These are phyloP conservation scores for Megacollybia platyphylla DNA, from an alignment of 1,284 basidiomycete species.

Conservation along the genomic window DNA sequence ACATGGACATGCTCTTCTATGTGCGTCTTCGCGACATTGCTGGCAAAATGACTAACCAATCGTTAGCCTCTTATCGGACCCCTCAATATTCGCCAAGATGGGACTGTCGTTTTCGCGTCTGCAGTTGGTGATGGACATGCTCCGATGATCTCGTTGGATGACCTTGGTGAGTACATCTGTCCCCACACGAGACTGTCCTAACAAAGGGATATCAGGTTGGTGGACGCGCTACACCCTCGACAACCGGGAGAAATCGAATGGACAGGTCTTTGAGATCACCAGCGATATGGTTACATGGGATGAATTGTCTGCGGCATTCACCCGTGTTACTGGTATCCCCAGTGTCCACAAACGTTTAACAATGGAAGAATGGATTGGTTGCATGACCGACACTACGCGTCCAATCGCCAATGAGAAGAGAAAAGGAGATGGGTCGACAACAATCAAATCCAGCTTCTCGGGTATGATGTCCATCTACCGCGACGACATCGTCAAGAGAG, in stretches of 20 bases:
- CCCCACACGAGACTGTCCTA: too few relatives aligned
- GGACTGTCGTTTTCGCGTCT: not conserved
- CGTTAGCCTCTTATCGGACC: too few relatives aligned
- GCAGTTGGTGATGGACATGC: not conserved
- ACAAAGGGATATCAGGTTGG: not conserved
- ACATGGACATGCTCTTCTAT: conserved; percentile 18
- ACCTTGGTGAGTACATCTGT: too few relatives aligned
- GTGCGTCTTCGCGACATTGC: not conserved
- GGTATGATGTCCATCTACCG: too few relatives aligned
- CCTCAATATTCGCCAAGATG: not conserved
- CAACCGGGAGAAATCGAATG: not conserved
- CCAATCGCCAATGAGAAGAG: not conserved
- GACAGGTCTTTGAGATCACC: not conserved
- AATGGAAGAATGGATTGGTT: not conserved
- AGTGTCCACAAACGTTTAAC: not conserved
- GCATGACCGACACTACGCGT: not conserved
- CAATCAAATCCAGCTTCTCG: too few relatives aligned
- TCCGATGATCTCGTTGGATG: not conserved
- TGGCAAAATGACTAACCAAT: too few relatives aligned
- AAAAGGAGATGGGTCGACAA: too few relatives aligned
- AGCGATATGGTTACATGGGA: not conserved
- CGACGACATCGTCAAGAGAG: too few relatives aligned
- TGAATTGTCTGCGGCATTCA: not conserved
- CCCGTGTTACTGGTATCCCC: not conserved
- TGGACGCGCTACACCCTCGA: not conserved